Conservation (phyloP, 345 rosid genomes). For the Eucalyptus polybractea region DNA sequence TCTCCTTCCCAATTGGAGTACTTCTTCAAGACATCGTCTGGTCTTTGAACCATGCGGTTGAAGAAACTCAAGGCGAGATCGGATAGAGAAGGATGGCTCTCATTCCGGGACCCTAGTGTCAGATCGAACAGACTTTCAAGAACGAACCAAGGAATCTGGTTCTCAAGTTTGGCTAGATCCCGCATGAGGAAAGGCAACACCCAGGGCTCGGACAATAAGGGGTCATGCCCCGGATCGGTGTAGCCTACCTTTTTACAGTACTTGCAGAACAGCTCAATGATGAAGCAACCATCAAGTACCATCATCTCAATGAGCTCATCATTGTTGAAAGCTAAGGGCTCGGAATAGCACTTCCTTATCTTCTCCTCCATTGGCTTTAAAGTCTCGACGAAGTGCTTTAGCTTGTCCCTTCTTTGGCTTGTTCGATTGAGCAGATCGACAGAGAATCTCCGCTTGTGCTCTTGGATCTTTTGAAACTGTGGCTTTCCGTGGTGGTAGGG, state of each 20-base stretch:
- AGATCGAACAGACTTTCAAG: constrained; percentile 43
- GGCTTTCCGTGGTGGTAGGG: constrained; percentile 47
- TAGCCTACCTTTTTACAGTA: constrained; percentile 6
- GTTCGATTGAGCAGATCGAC: constrained; percentile 25
- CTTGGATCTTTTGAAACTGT: constrained; percentile 45
- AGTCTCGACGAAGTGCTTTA: constrained; percentile 27
- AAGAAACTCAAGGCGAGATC: constrained; percentile 51
- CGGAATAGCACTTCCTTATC: constrained; percentile 59
- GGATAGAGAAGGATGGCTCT: constrained; percentile 16
- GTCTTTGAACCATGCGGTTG: constrained; percentile 31
- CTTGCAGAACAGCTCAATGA: constrained; percentile 47
- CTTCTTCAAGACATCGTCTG: constrained; percentile 11
- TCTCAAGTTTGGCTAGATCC: constrained; percentile 37
- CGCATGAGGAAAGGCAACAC: constrained; percentile 56
- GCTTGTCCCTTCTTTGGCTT: neutral
- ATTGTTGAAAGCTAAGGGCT: constrained; percentile 12
- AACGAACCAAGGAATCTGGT: constrained; percentile 63
- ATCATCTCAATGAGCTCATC: constrained; percentile 46
- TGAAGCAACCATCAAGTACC: constrained; percentile 62
- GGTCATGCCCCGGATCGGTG: constrained; percentile 34
- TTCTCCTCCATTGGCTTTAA: constrained; percentile 17
- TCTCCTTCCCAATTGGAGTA: constrained; percentile 9
- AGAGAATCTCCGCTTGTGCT: constrained; percentile 63
- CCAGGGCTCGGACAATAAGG: constrained; percentile 58
- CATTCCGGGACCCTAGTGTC: constrained; percentile 7